Conservation (phyloP, 768 basidiomycete genomes). For the Dacryopinax spathularia region DNA sequence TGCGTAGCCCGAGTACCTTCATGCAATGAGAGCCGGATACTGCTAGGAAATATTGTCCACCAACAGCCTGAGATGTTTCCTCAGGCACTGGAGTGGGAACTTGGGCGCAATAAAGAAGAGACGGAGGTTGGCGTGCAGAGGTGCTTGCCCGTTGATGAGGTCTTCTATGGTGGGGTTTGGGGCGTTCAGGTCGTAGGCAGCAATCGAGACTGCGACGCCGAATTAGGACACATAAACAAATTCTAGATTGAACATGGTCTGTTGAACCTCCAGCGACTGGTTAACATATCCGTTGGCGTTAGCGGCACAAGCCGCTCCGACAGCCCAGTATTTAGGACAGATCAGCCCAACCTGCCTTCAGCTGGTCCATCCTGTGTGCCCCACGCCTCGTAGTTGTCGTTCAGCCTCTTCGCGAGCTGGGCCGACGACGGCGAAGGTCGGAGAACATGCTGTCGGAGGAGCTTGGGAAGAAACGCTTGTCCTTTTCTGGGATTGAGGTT, state of each 20-base stretch:
- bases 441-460: conserved; percentile 63
- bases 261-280: conserved; percentile 85
- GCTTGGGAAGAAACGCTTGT: conserved; percentile 74
- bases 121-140: conserved; percentile 62
- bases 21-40: conserved; percentile 80
- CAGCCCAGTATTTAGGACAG: conserved; percentile 66
- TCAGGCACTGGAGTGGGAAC: conserved; percentile 55
- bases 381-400: conserved; percentile 85
- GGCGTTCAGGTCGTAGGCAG: conserved; percentile 67
- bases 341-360: conserved; percentile 25
- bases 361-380: conserved; percentile 78
- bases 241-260: conserved; percentile 44
- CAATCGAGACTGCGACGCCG: conserved; percentile 61
- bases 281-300: conserved; percentile 82
- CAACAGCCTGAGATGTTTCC: conserved; percentile 79
- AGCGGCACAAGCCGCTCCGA: conserved; percentile 81
- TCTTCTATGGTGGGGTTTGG: conserved; percentile 82
- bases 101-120: conserved; percentile 53
- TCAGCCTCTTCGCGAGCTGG: conserved; percentile 64
- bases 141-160: conserved; percentile 72
- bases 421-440: conserved; percentile 86
- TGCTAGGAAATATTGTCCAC: conserved; percentile 62
- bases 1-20: conserved; percentile 93
- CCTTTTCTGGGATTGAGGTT: conserved; percentile 42
- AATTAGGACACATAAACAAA: neutral